A percentile compares a stretch with the other conserved stretches of the same genome.
phyloP scores from a whole-genome alignment of 352 stramenopile species.

The Phytophthora quininea region DNA sequence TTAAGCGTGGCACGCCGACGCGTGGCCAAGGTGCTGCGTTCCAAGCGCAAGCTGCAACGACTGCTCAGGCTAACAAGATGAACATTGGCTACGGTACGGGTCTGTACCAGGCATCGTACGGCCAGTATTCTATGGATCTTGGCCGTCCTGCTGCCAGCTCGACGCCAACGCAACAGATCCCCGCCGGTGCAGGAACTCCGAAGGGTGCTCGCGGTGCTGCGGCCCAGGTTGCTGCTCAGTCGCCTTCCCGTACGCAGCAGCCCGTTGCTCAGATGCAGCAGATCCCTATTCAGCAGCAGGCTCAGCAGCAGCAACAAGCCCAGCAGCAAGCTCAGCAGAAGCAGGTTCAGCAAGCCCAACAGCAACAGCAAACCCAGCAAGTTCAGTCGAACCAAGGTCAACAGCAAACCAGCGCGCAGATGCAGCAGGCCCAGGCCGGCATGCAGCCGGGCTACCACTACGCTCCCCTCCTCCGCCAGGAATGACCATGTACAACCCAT shows the following conservation, averaged over 20 bases:
- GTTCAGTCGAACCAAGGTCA: constrained; percentile 38
- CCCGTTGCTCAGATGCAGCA: constrained; percentile 47
- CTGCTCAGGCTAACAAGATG: constrained; percentile 62
- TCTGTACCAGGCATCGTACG: constrained; percentile 81
- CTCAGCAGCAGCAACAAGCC: constrained; percentile 36
- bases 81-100: constrained; percentile 68
- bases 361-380: constrained; percentile 39
- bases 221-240: constrained; percentile 47
- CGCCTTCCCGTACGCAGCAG: constrained; percentile 59
- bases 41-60: constrained; percentile 41
- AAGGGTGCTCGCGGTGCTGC: constrained; percentile 46
- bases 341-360: constrained; percentile 36
- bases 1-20: constrained; percentile 77
- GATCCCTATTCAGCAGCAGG: constrained; percentile 42
- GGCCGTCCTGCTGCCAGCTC: constrained; percentile 37
- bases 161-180: constrained; percentile 43
- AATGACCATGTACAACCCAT: constrained; percentile 91
- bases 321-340: constrained; percentile 55
- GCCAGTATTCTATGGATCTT: constrained; percentile 86
- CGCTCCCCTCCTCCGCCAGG: constrained; percentile 81
- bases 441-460: constrained; percentile 86
- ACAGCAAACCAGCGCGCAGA: constrained; percentile 58
- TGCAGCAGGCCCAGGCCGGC: constrained; percentile 54
- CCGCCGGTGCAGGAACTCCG: constrained; percentile 57
- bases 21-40: constrained; percentile 56